These are phyloP conservation scores for Lactarius trivialis DNA, from an alignment of 768 basidiomycete genomes.

Conservation along the genomic window DNA sequence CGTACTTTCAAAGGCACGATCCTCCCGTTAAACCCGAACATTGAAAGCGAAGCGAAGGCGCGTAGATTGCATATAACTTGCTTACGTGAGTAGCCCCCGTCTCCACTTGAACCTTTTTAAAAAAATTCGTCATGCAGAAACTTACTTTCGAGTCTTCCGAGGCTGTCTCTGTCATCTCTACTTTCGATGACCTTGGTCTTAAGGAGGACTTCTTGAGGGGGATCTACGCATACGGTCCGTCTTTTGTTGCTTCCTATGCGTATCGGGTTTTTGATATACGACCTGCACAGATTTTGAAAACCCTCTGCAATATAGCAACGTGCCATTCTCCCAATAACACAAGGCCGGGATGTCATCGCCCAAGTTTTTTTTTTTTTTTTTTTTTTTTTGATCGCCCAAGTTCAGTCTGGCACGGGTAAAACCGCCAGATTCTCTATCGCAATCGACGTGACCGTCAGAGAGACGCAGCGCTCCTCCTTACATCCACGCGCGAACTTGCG, in stretches of 20 bases:
- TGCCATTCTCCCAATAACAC: conserved; percentile 92
- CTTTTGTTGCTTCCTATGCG: not conserved
- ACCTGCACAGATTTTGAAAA: conserved; percentile 69
- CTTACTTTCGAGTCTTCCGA: conserved; percentile 94
- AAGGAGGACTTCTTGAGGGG: conserved; percentile 95
- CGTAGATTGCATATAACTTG: too few species aligned
- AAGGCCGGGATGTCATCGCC: conserved; percentile 94
- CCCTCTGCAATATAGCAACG: conserved; percentile 98
- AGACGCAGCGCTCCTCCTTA: conserved; percentile 92
- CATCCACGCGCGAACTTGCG: conserved; percentile 94
- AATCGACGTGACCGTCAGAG: conserved; percentile 90
- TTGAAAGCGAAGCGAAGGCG: too few species aligned
- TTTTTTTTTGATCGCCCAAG: conserved; percentile 99
- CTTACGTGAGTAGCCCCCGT: too few species aligned
- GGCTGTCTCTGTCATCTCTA: conserved; percentile 80
- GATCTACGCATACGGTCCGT: conserved; percentile 94
- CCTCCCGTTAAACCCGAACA: too few species aligned
- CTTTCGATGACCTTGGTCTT: conserved; percentile 83
- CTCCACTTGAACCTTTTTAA: not conserved
- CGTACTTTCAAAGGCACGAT: too few species aligned
- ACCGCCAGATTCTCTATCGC: conserved; percentile 98
- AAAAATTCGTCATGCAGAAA: conserved; percentile 48
- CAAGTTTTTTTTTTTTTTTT: too few species aligned
- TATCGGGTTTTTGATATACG: conserved; percentile 7
- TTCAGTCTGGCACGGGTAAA: conserved; percentile 99